Conservation (phyloP, 257 asterid genomes). For the Solanum pinnatisectum region DNA sequence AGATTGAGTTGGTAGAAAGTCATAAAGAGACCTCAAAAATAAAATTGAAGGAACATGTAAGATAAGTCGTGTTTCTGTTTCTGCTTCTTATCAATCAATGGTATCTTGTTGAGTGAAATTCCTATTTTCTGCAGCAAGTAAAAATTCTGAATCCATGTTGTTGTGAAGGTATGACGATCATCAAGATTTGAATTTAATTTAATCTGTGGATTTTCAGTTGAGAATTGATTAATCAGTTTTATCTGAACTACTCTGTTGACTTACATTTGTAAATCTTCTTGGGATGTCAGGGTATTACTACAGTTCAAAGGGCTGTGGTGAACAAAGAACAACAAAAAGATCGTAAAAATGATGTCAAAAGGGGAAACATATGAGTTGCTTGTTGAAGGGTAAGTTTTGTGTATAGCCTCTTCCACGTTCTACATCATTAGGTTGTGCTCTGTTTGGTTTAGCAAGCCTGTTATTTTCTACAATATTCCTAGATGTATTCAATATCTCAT, state of each 20-base stretch:
- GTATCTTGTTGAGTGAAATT: neutral
- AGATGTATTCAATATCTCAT: neutral
- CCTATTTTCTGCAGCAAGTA: slow-evolving; percentile 45
- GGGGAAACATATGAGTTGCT: slow-evolving; percentile 45
- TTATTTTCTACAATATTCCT: neutral
- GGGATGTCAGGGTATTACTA: slow-evolving; percentile 54
- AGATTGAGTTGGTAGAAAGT: too few relatives aligned
- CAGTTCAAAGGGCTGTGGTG: slow-evolving; percentile 77
- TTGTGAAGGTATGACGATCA: slow-evolving; percentile 55
- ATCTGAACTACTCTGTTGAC: neutral
- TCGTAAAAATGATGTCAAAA: neutral
- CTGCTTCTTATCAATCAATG: neutral
- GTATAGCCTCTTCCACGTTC: neutral
- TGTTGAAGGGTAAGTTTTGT: slow-evolving; percentile 71
- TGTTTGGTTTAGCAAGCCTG: neutral
- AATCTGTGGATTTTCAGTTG: neutral
- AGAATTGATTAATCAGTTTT: neutral
- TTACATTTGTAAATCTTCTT: neutral
- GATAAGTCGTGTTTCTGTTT: neutral
- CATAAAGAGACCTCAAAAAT: slow-evolving; percentile 26
- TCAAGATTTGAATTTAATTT: neutral
- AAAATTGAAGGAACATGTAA: slow-evolving; percentile 67
- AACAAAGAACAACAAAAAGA: slow-evolving; percentile 26
- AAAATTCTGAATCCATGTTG: slow-evolving; percentile 43
- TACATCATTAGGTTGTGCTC: neutral